Conservation (phyloP, 1,284 basidiomycete species). For the Caloboletus firmus region DNA sequence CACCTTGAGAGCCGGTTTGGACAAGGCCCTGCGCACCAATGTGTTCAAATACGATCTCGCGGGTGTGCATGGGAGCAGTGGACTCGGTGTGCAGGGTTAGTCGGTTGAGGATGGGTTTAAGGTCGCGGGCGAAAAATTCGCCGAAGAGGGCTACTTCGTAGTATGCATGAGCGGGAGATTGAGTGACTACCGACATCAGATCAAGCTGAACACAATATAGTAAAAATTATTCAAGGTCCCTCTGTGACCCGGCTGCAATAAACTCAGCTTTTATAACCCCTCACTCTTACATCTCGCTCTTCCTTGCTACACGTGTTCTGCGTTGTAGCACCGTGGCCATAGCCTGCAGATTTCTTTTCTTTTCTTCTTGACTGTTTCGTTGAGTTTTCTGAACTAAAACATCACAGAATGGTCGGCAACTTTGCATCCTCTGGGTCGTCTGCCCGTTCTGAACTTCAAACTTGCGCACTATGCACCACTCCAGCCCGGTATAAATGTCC, state of each 20-base stretch:
- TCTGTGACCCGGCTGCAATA: not conserved
- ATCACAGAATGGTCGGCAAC: constrained; percentile 11
- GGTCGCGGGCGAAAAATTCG: constrained; percentile 64
- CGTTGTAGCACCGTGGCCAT: not conserved
- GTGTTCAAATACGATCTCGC: constrained; percentile 76
- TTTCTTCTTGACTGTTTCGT: not conserved
- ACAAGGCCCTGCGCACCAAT: constrained; percentile 60
- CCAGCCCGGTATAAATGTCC: constrained; percentile 79
- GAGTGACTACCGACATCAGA: constrained; percentile 27
- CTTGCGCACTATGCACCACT: constrained; percentile 44
- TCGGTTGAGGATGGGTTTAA: constrained; percentile 68
- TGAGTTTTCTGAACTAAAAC: not conserved
- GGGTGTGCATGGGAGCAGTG: constrained; percentile 63
- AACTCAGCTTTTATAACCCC: not conserved
- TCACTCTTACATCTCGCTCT: not conserved
- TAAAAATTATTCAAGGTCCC: not conserved
- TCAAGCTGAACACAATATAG: not conserved
- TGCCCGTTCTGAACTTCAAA: not conserved
- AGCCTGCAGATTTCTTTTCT: not conserved
- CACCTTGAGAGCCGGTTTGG: constrained; percentile 45
- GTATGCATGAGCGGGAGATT: constrained; percentile 50
- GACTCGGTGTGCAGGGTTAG: constrained; percentile 76
- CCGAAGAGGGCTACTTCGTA: constrained; percentile 80
- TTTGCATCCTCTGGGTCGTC: constrained; percentile 1
- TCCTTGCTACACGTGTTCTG: not conserved